phyloP scores from a whole-genome alignment of 768 basidiomycete species.

The Russula foetens region DNA sequence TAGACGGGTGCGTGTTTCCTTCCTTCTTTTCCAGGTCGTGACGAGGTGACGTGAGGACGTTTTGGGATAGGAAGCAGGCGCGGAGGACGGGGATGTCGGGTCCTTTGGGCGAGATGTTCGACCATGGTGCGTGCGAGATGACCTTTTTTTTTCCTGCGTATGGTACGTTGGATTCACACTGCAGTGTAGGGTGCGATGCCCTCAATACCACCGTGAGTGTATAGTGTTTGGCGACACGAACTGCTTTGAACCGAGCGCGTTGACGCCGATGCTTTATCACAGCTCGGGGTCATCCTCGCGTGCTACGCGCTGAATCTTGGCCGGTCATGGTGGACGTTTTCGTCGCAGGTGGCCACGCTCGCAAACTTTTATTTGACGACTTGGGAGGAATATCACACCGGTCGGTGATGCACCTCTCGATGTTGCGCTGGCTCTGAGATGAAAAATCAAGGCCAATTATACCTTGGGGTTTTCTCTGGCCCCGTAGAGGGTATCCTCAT shows the following conservation, averaged over 20 bases:
- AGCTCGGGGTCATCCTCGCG: constrained; percentile 79
- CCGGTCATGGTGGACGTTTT: constrained; percentile 95
- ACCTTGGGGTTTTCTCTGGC: constrained; percentile 88
- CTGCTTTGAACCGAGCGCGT: not conserved
- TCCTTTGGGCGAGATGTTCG: constrained; percentile 95
- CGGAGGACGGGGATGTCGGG: constrained; percentile 96
- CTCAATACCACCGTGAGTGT: constrained; percentile 79
- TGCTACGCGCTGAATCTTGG: constrained; percentile 84
- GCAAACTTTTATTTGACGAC: constrained; percentile 70
- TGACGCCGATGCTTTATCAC: constrained; percentile 27
- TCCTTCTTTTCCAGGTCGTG: constrained; percentile 11
- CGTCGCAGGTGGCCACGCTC: constrained; percentile 63
- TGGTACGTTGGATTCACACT: not conserved
- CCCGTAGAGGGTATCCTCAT: constrained; percentile 95
- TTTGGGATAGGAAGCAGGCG: constrained; percentile 73
- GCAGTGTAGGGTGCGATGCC: constrained; percentile 68
- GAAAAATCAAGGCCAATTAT: constrained; percentile 57
- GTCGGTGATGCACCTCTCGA: constrained; percentile 27
- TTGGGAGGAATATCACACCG: constrained; percentile 86
- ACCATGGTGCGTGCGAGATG: constrained; percentile 70
- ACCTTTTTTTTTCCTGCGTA: not conserved
- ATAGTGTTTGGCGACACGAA: not conserved
- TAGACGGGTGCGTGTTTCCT: constrained; percentile 59
- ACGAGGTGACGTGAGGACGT: not conserved
- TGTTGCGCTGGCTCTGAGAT: not conserved